Evolutionary conservation across 441 rosid species (phyloP).

Genomic region (Codiaeum variegatum): DNA sequence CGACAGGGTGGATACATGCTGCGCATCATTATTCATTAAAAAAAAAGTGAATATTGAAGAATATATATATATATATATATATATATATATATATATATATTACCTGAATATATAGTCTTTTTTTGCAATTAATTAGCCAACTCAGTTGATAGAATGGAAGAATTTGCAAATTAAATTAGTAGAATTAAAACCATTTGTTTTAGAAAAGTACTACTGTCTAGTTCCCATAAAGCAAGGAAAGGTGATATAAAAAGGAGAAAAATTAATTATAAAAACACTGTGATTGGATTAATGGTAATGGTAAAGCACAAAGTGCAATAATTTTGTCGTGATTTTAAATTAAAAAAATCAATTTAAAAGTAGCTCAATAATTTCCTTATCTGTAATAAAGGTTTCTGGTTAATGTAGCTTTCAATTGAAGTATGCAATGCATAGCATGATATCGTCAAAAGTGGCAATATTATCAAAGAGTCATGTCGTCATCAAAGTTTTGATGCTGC

Average conservation of each 20-base stretch:
- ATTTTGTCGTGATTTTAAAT: neutral
- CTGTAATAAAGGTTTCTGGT: neutral
- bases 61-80: too few species aligned
- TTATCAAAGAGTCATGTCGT: neutral
- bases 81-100: too few species aligned
- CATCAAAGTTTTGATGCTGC: neutral
- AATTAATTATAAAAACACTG: neutral
- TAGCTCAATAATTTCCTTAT: neutral
- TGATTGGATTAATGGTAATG: neutral
- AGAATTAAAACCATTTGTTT: too few species aligned
- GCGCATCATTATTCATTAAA: too few species aligned
- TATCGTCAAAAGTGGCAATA: slow-evolving; percentile 4
- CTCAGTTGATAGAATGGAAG: neutral
- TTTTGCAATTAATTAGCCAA: too few species aligned
- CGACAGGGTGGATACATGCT: too few species aligned
- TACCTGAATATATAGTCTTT: too few species aligned
- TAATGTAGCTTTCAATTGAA: neutral
- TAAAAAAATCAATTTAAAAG: neutral
- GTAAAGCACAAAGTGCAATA: neutral
- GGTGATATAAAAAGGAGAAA: neutral
- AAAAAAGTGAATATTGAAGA: too few species aligned
- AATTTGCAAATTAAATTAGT: too few species aligned
- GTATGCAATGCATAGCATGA: neutral
- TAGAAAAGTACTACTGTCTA: too few species aligned
- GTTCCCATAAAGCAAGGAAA: neutral